Conservation (phyloP, 2,329 filamentous ascomycete genomes). For the Raffaelea deltoideospora region DNA sequence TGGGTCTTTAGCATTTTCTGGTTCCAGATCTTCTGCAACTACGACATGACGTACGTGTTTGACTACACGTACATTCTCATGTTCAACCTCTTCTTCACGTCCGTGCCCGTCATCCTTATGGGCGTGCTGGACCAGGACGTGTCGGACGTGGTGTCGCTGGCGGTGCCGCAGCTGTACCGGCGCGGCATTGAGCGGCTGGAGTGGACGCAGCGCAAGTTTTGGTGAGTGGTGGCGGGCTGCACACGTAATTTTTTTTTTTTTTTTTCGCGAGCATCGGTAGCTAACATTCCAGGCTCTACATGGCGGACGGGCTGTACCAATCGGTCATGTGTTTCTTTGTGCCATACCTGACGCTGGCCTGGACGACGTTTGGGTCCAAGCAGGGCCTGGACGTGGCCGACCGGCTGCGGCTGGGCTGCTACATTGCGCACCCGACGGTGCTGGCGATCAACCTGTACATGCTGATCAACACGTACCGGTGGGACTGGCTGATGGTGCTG, state of each 20-base stretch:
- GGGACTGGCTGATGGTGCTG: slow-evolving; percentile 91
- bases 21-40: slow-evolving; percentile 92
- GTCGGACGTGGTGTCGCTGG: slow-evolving; percentile 80
- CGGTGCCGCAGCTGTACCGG: slow-evolving; percentile 88
- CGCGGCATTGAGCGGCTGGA: slow-evolving; percentile 90
- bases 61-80: slow-evolving; percentile 96
- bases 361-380: slow-evolving; percentile 52
- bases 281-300: slow-evolving; percentile 56
- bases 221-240: too few species aligned
- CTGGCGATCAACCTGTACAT: slow-evolving; percentile 89
- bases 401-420: slow-evolving; percentile 70
- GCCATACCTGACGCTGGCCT: slow-evolving; percentile 64
- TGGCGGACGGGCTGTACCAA: slow-evolving; percentile 89
- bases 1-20: slow-evolving; percentile 96
- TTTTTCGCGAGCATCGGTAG: not conserved
- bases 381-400: slow-evolving; percentile 66
- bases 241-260: slow-evolving; percentile 32
- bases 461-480: slow-evolving; percentile 88
- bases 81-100: slow-evolving; percentile 95
- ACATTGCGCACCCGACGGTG: slow-evolving; percentile 71
- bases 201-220: slow-evolving; percentile 94
- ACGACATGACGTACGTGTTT: slow-evolving; percentile 92
- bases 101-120: slow-evolving; percentile 85
- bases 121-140: slow-evolving; percentile 96
- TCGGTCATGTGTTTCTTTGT: slow-evolving; percentile 89